Evolutionary conservation across 192 early-diverging fungal genomes (phyloP).

Genomic region (Umbelopsis ramanniana): DNA sequence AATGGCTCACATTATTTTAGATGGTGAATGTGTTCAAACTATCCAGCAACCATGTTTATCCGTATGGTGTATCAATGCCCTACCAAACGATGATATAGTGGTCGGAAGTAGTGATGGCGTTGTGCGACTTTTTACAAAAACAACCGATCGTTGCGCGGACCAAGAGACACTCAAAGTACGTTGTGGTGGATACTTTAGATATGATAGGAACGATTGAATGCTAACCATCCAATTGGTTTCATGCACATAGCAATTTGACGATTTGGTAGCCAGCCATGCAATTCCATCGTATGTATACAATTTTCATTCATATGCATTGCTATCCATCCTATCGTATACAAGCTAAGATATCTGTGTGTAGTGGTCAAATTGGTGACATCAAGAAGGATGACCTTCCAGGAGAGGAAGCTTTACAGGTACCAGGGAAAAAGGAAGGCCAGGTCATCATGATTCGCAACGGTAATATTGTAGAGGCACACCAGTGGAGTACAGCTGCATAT

Average conservation of each 20-base stretch:
- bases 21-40: conserved; percentile 71
- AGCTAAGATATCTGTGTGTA: conserved; percentile 22
- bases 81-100: conserved; percentile 84
- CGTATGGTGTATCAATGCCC: conserved; percentile 84
- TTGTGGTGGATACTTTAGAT: not conserved
- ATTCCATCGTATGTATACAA: conserved; percentile 62
- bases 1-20: conserved; percentile 42
- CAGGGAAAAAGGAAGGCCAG: conserved; percentile 82
- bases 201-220: too few species aligned
- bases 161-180: conserved; percentile 38
- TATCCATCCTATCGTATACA: not conserved
- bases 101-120: conserved; percentile 84
- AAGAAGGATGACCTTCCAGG: conserved; percentile 84
- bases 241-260: conserved; percentile 49
- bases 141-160: conserved; percentile 61
- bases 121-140: conserved; percentile 81
- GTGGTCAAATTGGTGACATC: conserved; percentile 82
- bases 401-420: conserved; percentile 67
- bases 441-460: conserved; percentile 86
- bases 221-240: not conserved
- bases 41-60: conserved; percentile 87
- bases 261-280: conserved; percentile 55
- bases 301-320: not conserved
- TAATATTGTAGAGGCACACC: conserved; percentile 80
- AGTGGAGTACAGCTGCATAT: conserved; percentile 68